Percentiles rank a stretch among this genome's conserved stretches.
Conservation (phyloP, 176 grass and related monocot species). For the Bromus sterilis region DNA sequence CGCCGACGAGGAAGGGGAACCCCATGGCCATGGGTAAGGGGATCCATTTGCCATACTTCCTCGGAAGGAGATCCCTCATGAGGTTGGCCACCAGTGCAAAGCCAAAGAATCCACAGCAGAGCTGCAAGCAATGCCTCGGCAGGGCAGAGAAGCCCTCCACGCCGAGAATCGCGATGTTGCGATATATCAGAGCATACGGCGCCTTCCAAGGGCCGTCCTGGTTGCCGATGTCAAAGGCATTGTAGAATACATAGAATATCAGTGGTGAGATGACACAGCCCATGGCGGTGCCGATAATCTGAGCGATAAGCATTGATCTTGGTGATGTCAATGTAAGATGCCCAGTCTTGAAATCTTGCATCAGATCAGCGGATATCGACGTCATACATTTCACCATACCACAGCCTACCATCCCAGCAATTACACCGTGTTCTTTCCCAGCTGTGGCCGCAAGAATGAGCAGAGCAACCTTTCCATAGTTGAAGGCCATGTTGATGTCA, state of each 20-base stretch:
- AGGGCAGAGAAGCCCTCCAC: constrained; percentile 83
- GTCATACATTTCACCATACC: constrained; percentile 89
- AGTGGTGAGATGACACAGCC: constrained; percentile 79
- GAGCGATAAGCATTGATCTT: constrained; percentile 83
- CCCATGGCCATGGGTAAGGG: constrained; percentile 97
- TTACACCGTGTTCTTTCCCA: constrained; percentile 75
- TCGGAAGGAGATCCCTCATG: constrained; percentile 61
- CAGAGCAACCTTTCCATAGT: constrained; percentile 85
- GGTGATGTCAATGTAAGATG: constrained; percentile 95
- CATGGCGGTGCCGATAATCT: constrained; percentile 87
- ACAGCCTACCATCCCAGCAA: constrained; percentile 81
- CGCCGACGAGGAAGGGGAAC: constrained; percentile 81
- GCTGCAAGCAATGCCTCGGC: constrained; percentile 71
- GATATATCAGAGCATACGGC: constrained; percentile 90
- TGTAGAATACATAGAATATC: constrained; percentile 94
- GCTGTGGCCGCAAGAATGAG: constrained; percentile 76
- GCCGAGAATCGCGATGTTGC: constrained; percentile 95
- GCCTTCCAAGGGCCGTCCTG: constrained; percentile 89
- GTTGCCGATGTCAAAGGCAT: constrained; percentile 91
- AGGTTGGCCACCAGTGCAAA: constrained; percentile 69
- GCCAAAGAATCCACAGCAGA: constrained; percentile 92
- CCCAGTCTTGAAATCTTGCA: constrained; percentile 98
- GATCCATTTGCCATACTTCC: constrained; percentile 61
- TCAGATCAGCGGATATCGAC: constrained; percentile 84
- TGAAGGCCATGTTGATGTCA: constrained; percentile 98